Evolutionary conservation across 768 basidiomycete species (phyloP).

Genomic region (Auricularia sp.): DNA sequence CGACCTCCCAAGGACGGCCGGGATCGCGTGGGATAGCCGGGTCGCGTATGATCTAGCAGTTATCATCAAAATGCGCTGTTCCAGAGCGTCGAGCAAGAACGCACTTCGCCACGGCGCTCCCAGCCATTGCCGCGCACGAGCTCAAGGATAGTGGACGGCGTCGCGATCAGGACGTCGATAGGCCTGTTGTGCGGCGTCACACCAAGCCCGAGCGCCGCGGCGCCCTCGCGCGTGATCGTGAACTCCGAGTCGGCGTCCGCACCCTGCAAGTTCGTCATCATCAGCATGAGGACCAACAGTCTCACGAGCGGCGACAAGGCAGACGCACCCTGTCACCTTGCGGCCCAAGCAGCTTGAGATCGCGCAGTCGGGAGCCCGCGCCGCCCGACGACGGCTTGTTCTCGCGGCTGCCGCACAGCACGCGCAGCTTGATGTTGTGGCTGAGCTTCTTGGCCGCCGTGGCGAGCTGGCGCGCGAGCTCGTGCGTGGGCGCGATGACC

Average conservation of each 20-base stretch:
- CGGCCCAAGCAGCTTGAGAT: not conserved
- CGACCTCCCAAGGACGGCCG: conserved; percentile 27
- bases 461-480: conserved; percentile 73
- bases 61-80: conserved; percentile 6
- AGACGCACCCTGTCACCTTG: not conserved
- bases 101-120: conserved; percentile 21
- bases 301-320: not conserved
- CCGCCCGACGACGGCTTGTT: conserved; percentile 24
- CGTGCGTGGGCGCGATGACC: conserved; percentile 81
- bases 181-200: not conserved
- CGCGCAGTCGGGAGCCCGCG: not conserved
- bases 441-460: conserved; percentile 62
- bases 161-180: not conserved
- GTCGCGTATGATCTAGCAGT: not conserved
- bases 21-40: not conserved
- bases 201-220: not conserved
- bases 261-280: not conserved
- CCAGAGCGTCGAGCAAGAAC: conserved; percentile 10
- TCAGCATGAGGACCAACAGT: too few species aligned
- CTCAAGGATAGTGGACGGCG: not conserved
- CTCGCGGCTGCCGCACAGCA: conserved; percentile 55
- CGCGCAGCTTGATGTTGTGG: conserved; percentile 68
- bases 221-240: not conserved
- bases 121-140: conserved; percentile 6
- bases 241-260: not conserved